Evolutionary conservation across 2,329 filamentous ascomycete genomes (phyloP).

Genomic region (Diaporthe citri): DNA sequence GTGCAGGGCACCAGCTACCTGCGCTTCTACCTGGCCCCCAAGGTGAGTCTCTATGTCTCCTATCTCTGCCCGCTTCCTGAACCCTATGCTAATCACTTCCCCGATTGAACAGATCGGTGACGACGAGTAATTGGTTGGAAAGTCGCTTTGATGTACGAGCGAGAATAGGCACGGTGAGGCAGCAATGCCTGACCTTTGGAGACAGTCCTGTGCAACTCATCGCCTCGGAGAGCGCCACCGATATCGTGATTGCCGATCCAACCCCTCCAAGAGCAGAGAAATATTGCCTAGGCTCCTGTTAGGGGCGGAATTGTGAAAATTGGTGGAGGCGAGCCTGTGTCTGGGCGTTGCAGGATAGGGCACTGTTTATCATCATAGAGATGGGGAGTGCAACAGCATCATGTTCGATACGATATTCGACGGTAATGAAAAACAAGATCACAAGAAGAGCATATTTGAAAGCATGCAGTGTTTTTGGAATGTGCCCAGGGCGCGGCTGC

Average conservation of each 20-base stretch:
- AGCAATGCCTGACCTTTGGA: not conserved
- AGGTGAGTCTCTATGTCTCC: conserved; percentile 70
- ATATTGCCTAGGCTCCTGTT: conserved; percentile 19
- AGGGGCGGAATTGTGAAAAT: conserved; percentile 29
- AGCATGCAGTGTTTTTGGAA: not conserved
- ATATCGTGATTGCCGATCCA: conserved; percentile 1
- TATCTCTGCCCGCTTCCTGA: not conserved
- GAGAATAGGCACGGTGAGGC: conserved; percentile 26
- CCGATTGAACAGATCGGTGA: conserved; percentile 51
- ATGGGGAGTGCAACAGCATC: conserved; percentile 29
- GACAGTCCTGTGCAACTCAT: conserved; percentile 11
- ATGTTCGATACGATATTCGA: conserved; percentile 34
- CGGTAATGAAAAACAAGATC: conserved; percentile 36
- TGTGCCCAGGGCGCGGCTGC: not conserved
- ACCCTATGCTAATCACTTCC: conserved; percentile 16
- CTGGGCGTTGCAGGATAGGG: conserved; percentile 38
- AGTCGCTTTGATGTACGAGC: conserved; percentile 19
- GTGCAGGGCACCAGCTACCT: conserved; percentile 87
- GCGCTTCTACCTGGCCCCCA: conserved; percentile 97
- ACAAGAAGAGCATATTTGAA: not conserved
- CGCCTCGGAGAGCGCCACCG: not conserved
- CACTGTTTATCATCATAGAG: conserved; percentile 32
- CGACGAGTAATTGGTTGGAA: conserved; percentile 49
- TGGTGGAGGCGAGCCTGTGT: conserved; percentile 11
- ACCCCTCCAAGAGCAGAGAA: not conserved